Conservation (phyloP, 257 asterid species). For the Nicotiana sylvestris region DNA sequence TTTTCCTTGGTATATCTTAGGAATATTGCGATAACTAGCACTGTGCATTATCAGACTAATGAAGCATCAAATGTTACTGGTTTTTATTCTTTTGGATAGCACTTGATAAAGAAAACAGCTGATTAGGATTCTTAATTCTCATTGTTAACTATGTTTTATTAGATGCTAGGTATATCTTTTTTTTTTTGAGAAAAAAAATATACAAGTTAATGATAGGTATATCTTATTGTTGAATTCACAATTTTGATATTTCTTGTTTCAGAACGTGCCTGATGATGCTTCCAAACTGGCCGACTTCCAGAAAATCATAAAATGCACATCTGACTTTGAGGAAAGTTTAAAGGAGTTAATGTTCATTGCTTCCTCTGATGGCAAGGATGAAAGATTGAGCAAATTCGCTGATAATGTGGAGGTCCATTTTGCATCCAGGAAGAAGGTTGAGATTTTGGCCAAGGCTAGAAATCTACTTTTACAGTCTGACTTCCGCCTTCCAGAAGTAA, state of each 20-base stretch:
- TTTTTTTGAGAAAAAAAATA: too few relatives aligned
- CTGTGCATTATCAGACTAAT: background rate
- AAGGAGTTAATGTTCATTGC: constrained; percentile 71
- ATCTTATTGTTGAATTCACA: background rate
- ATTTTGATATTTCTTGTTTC: constrained; percentile 26
- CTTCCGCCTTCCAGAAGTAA: constrained; percentile 77
- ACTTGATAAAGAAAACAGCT: background rate
- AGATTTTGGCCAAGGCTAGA: constrained; percentile 86
- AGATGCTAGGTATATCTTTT: background rate
- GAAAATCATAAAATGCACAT: constrained; percentile 63
- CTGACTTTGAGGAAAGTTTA: constrained; percentile 70
- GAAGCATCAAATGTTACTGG: background rate
- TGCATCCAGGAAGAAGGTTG: constrained; percentile 80
- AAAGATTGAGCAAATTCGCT: constrained; percentile 71
- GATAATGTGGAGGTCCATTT: constrained; percentile 94
- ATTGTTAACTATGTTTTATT: background rate
- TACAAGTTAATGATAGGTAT: background rate
- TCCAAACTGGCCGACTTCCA: constrained; percentile 91
- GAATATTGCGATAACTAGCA: background rate
- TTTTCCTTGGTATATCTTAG: background rate
- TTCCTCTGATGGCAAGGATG: constrained; percentile 61
- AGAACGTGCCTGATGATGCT: constrained; percentile 95
- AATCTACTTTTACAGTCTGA: constrained; percentile 61
- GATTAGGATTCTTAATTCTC: background rate
- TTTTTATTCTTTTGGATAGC: background rate